These are phyloP conservation scores for Scytalidium sp. DNA, from an alignment of 2,329 filamentous ascomycete genomes.

Conservation along the genomic window DNA sequence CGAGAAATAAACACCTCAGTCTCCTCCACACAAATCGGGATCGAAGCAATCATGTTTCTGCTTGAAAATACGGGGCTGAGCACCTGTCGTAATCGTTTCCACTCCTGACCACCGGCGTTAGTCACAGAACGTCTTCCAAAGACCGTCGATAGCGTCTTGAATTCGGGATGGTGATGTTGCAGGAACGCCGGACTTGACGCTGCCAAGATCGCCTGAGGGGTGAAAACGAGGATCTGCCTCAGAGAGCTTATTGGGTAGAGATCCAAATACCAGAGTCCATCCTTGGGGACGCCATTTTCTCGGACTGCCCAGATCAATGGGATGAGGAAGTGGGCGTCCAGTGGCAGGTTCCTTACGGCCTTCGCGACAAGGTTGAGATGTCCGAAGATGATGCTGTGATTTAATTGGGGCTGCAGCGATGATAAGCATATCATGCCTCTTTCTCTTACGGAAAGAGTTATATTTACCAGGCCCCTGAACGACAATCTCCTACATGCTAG, in stretches of 20 bases:
- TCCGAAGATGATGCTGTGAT: not conserved
- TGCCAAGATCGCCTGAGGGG: not conserved
- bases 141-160: not conserved
- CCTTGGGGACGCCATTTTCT: not conserved
- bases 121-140: not conserved
- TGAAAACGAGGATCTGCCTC: not conserved
- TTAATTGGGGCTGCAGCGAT: not conserved
- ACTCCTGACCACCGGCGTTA: slow-evolving; percentile 1
- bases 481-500: not conserved
- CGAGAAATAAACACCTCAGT: slow-evolving; percentile 45
- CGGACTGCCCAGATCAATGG: not conserved
- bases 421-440: not conserved
- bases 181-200: not conserved
- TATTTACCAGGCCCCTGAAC: not conserved
- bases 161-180: not conserved
- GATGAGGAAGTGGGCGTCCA: not conserved
- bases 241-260: not conserved
- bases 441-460: not conserved
- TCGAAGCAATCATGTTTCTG: slow-evolving; percentile 43
- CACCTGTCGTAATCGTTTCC: slow-evolving; percentile 7
- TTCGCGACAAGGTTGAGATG: not conserved
- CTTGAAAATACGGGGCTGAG: slow-evolving; percentile 17
- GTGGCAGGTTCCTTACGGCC: not conserved
- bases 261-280: not conserved
- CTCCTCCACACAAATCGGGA: slow-evolving; percentile 38